phyloP scores from a whole-genome alignment of 768 basidiomycete species.

The Agaricus blazei region DNA sequence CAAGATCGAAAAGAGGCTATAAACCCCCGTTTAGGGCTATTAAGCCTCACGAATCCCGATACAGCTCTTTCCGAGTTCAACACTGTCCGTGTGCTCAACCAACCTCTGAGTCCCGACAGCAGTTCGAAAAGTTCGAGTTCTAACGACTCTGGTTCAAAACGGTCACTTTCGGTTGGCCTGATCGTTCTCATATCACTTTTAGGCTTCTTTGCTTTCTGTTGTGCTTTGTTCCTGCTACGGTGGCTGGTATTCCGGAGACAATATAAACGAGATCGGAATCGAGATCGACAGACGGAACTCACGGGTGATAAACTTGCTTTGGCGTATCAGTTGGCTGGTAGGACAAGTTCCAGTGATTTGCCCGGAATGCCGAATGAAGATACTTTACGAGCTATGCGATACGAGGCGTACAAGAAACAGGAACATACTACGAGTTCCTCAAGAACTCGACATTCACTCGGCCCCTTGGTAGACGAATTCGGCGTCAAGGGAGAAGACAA shows the following conservation, averaged over 20 bases:
- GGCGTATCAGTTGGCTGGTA: constrained; percentile 33
- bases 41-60: constrained; percentile 58
- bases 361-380: constrained; percentile 31
- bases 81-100: constrained; percentile 60
- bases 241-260: constrained; percentile 43
- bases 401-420: constrained; percentile 32
- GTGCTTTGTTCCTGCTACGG: constrained; percentile 47
- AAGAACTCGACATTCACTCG: neutral
- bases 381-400: constrained; percentile 33
- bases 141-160: constrained; percentile 14
- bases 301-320: constrained; percentile 16
- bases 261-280: constrained; percentile 17
- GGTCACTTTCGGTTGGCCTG: constrained; percentile 52
- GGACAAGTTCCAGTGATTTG: constrained; percentile 16
- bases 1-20: neutral
- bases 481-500: constrained; percentile 9
- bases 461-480: constrained; percentile 13
- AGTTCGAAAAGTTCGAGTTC: constrained; percentile 1
- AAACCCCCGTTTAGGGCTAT: constrained; percentile 50
- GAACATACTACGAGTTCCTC: constrained; percentile 17
- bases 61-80: constrained; percentile 64
- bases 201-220: constrained; percentile 53
- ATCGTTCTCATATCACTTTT: constrained; percentile 56
- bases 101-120: constrained; percentile 34
- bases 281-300: constrained; percentile 12